Evolutionary conservation across 2,329 filamentous ascomycete species (phyloP).

Genomic region (Zelopaecilomyces penicillatus): DNA sequence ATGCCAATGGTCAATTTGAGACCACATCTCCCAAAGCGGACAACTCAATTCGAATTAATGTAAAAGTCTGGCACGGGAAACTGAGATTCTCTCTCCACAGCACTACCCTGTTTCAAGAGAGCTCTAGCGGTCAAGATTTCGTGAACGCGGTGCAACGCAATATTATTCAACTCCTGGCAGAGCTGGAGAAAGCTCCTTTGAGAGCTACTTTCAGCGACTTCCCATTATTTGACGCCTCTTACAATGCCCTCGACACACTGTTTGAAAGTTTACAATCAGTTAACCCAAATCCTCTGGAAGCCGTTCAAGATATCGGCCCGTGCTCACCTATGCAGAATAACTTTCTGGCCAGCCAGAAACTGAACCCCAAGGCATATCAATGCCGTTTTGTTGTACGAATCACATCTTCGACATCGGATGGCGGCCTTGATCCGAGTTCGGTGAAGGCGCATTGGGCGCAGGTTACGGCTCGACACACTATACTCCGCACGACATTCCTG

Average conservation of each 20-base stretch:
- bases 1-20: too few species aligned
- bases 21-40: too few species aligned
- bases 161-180: neutral
- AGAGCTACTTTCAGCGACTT: neutral
- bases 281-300: neutral
- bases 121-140: too few species aligned
- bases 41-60: too few species aligned
- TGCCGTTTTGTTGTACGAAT: neutral
- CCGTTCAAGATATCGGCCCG: constrained; percentile 4
- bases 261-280: neutral
- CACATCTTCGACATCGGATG: too few species aligned
- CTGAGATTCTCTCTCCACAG: too few species aligned
- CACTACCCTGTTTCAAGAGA: too few species aligned
- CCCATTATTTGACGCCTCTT: neutral
- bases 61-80: too few species aligned
- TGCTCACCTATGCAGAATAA: constrained; percentile 6
- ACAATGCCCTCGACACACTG: too few species aligned
- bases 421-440: too few species aligned
- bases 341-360: constrained; percentile 2
- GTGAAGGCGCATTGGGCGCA: neutral
- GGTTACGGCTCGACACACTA: constrained; percentile 1
- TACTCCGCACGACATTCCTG: constrained; percentile 3
- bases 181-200: neutral
- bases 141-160: too few species aligned
- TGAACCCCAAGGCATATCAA: constrained; percentile 2